Conservation (phyloP, 192 early-diverging fungal species). For the Backusella circina region DNA sequence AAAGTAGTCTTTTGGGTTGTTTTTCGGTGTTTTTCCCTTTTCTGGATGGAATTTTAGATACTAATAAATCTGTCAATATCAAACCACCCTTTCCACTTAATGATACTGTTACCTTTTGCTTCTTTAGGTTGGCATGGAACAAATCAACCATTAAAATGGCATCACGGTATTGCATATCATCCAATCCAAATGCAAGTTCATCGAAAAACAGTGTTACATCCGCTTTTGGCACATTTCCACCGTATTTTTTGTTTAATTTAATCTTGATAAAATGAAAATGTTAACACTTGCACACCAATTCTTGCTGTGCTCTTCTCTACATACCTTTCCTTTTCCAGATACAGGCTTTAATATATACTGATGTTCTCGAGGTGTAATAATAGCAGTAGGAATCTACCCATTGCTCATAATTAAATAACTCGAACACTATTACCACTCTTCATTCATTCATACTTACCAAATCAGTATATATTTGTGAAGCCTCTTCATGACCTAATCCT, state of each 20-base stretch:
- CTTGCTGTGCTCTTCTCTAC: not conserved
- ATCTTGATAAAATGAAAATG: not conserved
- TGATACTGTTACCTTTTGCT: conserved; percentile 17
- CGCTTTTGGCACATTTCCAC: conserved; percentile 34
- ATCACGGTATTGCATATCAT: conserved; percentile 73
- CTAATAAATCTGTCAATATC: conserved; percentile 19
- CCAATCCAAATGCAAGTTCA: conserved; percentile 72
- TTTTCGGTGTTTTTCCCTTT: conserved; percentile 58
- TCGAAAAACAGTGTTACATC: conserved; percentile 65
- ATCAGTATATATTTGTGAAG: conserved; percentile 5
- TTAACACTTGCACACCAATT: conserved; percentile 31
- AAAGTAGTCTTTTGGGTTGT: conserved; percentile 75
- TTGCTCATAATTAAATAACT: conserved; percentile 12
- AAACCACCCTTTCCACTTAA: conserved; percentile 49
- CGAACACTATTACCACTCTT: not conserved
- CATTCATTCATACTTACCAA: conserved; percentile 16
- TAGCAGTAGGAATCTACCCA: conserved; percentile 44
- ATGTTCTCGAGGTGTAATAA: conserved; percentile 39
- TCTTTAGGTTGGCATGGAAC: conserved; percentile 28
- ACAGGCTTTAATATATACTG: conserved; percentile 79
- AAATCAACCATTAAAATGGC: conserved; percentile 55
- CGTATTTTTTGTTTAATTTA: conserved; percentile 23
- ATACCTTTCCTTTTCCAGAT: conserved; percentile 67
- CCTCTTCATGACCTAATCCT: conserved; percentile 8
- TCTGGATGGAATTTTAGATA: conserved; percentile 75